phyloP scores from a whole-genome alignment of 768 basidiomycete genomes.

The Sporobolomyces roseus region DNA sequence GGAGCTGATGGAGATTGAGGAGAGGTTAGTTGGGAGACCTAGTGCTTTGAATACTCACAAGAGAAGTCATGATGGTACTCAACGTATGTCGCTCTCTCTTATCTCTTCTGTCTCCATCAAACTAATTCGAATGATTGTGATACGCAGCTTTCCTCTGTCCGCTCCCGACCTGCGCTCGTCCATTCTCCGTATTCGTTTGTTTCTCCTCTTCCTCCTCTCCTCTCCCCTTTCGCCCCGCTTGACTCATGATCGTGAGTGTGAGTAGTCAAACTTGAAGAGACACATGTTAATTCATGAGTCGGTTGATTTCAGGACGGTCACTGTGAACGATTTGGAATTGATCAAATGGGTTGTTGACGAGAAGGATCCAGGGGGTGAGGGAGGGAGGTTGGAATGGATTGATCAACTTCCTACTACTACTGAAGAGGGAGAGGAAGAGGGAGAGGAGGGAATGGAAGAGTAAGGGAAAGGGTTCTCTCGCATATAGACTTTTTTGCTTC shows the following conservation, averaged over 20 bases:
- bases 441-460: too few species aligned
- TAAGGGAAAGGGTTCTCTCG: too few species aligned
- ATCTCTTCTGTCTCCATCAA: too few species aligned
- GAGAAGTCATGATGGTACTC: slow-evolving; percentile 16
- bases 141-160: slow-evolving; percentile 28
- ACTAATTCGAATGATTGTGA: not conserved
- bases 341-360: slow-evolving; percentile 31
- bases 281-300: slow-evolving; percentile 37
- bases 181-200: slow-evolving; percentile 26
- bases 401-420: not conserved
- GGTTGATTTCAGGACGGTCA: slow-evolving; percentile 29
- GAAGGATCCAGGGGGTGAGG: slow-evolving; percentile 12
- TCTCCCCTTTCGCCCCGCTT: not conserved
- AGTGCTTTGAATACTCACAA: slow-evolving; percentile 24
- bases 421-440: not conserved
- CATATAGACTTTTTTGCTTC: too few species aligned
- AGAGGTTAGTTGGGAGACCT: slow-evolving; percentile 18
- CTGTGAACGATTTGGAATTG: slow-evolving; percentile 34
- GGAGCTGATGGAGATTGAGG: not conserved
- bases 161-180: slow-evolving; percentile 17
- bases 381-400: slow-evolving; percentile 38
- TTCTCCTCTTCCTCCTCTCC: not conserved
- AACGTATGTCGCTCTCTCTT: slow-evolving; percentile 7
- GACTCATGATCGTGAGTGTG: not conserved
- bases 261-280: slow-evolving; percentile 23